phyloP scores from a whole-genome alignment of 257 asterid genomes.

The Lavandula angustifolia region DNA sequence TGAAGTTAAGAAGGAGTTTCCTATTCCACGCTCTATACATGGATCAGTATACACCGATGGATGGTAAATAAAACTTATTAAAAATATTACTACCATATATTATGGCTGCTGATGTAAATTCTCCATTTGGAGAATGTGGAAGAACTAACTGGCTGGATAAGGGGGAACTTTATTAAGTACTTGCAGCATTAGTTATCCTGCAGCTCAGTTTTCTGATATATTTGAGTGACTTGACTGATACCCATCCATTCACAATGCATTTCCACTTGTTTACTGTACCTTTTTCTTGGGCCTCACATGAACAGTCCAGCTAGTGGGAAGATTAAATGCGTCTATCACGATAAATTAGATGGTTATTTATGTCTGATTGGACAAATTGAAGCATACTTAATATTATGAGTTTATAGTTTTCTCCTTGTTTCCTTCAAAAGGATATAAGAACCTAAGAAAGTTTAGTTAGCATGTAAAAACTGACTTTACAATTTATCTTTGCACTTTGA shows the following conservation, averaged over 20 bases:
- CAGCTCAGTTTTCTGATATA: not conserved
- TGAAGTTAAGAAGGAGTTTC: slow-evolving; percentile 70
- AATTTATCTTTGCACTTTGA: not conserved
- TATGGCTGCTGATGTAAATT: not conserved
- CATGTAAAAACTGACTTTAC: not conserved
- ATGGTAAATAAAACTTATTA: slow-evolving; percentile 62
- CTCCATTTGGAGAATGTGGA: slow-evolving; percentile 11
- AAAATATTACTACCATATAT: not conserved
- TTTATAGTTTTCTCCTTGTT: not conserved
- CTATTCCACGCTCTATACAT: slow-evolving; percentile 66
- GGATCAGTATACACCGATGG: slow-evolving; percentile 89
- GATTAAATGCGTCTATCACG: not conserved
- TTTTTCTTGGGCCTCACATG: not conserved
- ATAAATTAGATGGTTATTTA: not conserved
- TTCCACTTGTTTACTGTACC: not conserved
- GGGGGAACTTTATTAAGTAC: not conserved
- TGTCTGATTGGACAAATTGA: not conserved
- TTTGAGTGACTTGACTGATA: not conserved
- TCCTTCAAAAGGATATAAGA: not conserved
- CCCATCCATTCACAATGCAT: not conserved
- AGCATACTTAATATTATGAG: not conserved
- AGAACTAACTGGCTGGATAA: not conserved
- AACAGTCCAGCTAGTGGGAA: not conserved
- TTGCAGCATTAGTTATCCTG: not conserved
- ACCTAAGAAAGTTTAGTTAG: no score